These are phyloP conservation scores for Dendrobium chrysotoxum DNA, from an alignment of 106 monocot species.

Conservation along the genomic window DNA sequence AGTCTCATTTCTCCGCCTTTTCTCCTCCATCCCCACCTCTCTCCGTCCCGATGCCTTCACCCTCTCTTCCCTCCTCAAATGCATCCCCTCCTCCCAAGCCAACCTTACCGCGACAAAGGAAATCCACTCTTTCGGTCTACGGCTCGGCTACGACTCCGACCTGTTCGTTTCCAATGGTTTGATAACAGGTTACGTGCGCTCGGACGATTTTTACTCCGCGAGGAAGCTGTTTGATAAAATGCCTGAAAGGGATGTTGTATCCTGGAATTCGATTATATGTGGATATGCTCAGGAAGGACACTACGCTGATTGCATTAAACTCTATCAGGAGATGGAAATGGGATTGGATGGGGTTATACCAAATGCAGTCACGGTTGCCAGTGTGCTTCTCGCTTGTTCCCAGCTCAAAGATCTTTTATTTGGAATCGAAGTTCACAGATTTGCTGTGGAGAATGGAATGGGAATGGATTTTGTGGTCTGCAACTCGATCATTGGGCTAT, in stretches of 20 bases:
- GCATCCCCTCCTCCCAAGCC: constrained; percentile 15
- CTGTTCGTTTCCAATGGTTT: constrained; percentile 41
- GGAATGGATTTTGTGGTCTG: constrained; percentile 17
- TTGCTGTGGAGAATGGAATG: constrained; percentile 15
- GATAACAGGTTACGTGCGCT: constrained; percentile 18
- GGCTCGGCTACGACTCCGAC: constrained; percentile 18
- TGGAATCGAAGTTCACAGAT: constrained; percentile 29
- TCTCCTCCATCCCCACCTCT: constrained; percentile 14
- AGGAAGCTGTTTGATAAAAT: constrained; percentile 31
- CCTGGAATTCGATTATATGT: constrained; percentile 46
- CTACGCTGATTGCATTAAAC: constrained; percentile 18
- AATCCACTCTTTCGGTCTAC: constrained; percentile 20
- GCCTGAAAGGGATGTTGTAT: constrained; percentile 22
- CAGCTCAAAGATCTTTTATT: constrained; percentile 22
- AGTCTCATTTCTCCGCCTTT: constrained; percentile 16
- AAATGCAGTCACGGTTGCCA: constrained; percentile 27
- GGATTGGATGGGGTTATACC: constrained; percentile 12
- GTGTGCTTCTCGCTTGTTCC: constrained; percentile 34
- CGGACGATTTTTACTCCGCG: constrained; percentile 9
- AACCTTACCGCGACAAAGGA: background rate
- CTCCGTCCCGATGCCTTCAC: constrained; percentile 43
- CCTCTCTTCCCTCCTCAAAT: constrained; percentile 38
- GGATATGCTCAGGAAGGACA: constrained; percentile 23
- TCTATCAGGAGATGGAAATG: constrained; percentile 22
- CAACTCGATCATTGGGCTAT: constrained; percentile 38